Base-by-base conservation (phyloP, 2,329 filamentous ascomycete genomes). In the Pseudogymnoascus sp. region DNA sequence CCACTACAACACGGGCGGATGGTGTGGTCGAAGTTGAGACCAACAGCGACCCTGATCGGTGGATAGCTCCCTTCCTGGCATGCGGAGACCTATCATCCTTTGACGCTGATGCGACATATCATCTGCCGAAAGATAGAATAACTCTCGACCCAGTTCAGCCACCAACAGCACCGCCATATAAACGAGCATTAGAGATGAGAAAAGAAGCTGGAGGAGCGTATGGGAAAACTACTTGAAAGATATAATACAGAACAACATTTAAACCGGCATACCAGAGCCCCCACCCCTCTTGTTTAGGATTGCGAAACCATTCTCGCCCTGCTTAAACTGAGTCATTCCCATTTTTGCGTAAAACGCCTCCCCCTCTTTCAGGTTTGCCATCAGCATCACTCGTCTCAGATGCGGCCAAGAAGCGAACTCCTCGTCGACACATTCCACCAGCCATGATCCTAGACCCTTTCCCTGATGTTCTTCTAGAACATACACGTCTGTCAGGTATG, bases 11-110 rank as follows among this genome's bases (percentile, higher is more conserved):
- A 53, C 67, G 64, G 33, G 63, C 68, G 23, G 68, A 70, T 65
- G 68, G 68, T 5, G 62, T 71, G 17, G 62, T 68, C 6, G 69
- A 73, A 44, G 64, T 72, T 35, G 64, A 56, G 71, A 70, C 38
- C 69, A 71, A 61, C 63, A 62, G 17, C 81, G 74, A 71, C 80
- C n/a, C 81, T 85, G 72, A 82, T 80, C 65, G 68, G 72, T 97
- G 93, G 92, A 93, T 97, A 69, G 92, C 93, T 3, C 92, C 93
- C 0, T 99, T 99, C 73, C 84, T 99, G 70, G 93, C 95, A n/a
- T 99, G 95, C 74, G 95, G 95, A 53, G 95, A 99, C 76, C 81
- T 99, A 62, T 96, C 92, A 23, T 88, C 91, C 10, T 99, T 93
- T 78, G 95, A 99, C 78, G 92, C 93, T 0, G 95, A 99, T 79